Evolutionary conservation across 2,329 filamentous ascomycete species (phyloP).

Genomic region (Arthrobotrys sphaeroides): DNA sequence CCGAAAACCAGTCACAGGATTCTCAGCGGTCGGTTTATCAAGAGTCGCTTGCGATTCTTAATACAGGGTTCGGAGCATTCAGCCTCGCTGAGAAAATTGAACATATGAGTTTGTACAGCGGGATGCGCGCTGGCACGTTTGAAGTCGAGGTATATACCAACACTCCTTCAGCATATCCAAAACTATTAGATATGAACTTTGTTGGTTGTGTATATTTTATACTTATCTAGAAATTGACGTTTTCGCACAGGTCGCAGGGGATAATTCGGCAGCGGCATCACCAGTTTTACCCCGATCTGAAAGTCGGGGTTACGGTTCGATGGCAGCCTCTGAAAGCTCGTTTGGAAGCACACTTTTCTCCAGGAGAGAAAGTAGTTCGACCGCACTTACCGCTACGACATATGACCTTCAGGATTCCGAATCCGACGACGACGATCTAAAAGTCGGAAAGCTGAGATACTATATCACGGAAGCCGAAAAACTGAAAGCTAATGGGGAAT

Average conservation of each 20-base stretch:
- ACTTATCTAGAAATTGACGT: not conserved
- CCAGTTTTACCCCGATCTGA: not conserved
- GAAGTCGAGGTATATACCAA: not conserved
- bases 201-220: not conserved
- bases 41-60: not conserved
- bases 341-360: not conserved
- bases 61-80: conserved; percentile 1
- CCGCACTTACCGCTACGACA: not conserved
- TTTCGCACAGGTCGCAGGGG: not conserved
- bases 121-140: not conserved
- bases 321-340: not conserved
- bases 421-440: not conserved
- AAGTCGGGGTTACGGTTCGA: not conserved
- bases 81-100: conserved; percentile 1
- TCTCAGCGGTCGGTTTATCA: conserved; percentile 1
- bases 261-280: not conserved
- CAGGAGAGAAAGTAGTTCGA: conserved; percentile 1
- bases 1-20: conserved; percentile 3
- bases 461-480: not conserved
- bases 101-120: not conserved
- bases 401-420: conserved; percentile 4
- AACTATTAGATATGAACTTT: too few species aligned
- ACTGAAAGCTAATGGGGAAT: not conserved
- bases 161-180: too few species aligned
- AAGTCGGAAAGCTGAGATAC: not conserved